Evolutionary conservation across 2,329 filamentous ascomycete genomes (phyloP).

Genomic region (Phialocephala sp.): DNA sequence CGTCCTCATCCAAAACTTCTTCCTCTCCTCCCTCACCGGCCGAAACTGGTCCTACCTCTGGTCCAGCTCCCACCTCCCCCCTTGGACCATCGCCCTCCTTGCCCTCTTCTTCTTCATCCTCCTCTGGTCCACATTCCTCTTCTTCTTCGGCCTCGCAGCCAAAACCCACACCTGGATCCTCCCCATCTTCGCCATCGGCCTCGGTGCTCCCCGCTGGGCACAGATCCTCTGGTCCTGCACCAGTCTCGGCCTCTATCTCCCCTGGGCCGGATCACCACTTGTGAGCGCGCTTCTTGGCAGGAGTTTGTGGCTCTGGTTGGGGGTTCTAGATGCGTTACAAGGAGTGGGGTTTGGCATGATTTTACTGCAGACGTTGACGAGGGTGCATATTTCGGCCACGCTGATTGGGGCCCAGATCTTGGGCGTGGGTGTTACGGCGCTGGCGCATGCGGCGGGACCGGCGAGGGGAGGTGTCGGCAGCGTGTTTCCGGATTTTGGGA

Average conservation of each 20-base stretch:
- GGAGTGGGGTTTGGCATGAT: slow-evolving; percentile 73
- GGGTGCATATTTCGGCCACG: slow-evolving; percentile 68
- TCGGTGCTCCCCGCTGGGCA: slow-evolving; percentile 69
- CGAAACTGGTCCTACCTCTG: slow-evolving; percentile 64
- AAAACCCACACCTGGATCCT: slow-evolving; percentile 69
- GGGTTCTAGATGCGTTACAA: slow-evolving; percentile 68
- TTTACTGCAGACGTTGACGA: slow-evolving; percentile 66
- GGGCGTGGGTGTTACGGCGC: slow-evolving; percentile 66
- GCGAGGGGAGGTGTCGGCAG: slow-evolving; percentile 64
- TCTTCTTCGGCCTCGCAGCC: slow-evolving; percentile 58
- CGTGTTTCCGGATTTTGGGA: slow-evolving; percentile 57
- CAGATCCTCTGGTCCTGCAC: slow-evolving; percentile 71
- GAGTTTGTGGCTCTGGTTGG: slow-evolving; percentile 70
- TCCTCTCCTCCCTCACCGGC: slow-evolving; percentile 65
- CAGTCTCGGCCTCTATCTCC: slow-evolving; percentile 64
- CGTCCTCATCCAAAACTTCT: slow-evolving; percentile 48
- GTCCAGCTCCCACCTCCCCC: slow-evolving; percentile 49
- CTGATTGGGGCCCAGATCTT: slow-evolving; percentile 66
- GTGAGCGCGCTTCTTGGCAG: slow-evolving; percentile 61
- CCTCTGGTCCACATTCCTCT: slow-evolving; percentile 61
- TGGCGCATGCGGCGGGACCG: slow-evolving; percentile 64
- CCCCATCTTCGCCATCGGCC: slow-evolving; percentile 69
- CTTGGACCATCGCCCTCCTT: slow-evolving; percentile 62
- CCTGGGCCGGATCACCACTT: slow-evolving; percentile 63
- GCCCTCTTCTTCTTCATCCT: slow-evolving; percentile 59